A percentile compares a stretch with the other conserved stretches of the same genome.
Conservation (phyloP, 2,329 filamentous ascomycete species). For the Metarhizium sp. region DNA sequence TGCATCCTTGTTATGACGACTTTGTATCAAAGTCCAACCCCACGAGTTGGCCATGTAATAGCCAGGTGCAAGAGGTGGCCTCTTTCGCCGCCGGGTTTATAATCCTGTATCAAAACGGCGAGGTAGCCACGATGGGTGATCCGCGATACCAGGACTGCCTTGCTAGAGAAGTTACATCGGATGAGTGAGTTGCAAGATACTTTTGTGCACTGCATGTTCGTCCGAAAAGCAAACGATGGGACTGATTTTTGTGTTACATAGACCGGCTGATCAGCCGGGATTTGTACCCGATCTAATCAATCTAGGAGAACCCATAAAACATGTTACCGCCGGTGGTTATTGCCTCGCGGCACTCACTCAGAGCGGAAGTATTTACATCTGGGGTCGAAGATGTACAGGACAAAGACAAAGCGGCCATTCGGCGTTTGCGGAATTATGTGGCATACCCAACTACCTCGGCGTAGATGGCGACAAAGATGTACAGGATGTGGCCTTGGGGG, state of each 20-base stretch:
- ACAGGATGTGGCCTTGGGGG: constrained; percentile 47
- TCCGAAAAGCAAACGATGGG: background rate
- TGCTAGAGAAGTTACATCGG: constrained; percentile 35
- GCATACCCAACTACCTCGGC: constrained; percentile 33
- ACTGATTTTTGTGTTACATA: constrained; percentile 13
- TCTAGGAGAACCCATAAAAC: constrained; percentile 41
- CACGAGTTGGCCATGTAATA: constrained; percentile 14
- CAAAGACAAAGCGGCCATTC: constrained; percentile 8
- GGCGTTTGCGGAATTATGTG: constrained; percentile 19
- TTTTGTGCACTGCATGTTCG: background rate
- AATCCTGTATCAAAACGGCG: constrained; percentile 32
- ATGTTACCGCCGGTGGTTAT: constrained; percentile 48
- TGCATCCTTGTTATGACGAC: constrained; percentile 14
- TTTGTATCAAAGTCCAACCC: constrained; percentile 6
- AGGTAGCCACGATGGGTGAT: constrained; percentile 48
- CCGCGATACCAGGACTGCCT: constrained; percentile 47
- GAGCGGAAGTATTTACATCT: constrained; percentile 50
- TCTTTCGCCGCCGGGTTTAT: constrained; percentile 42
- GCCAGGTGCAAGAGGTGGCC: constrained; percentile 28
- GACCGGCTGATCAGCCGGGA: constrained; percentile 35
- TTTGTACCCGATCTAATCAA: constrained; percentile 39
- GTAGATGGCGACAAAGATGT: constrained; percentile 41
- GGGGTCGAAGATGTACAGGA: constrained; percentile 34
- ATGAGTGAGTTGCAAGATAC: constrained; percentile 20
- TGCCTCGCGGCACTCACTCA: constrained; percentile 47